These are phyloP conservation scores for Epichloe scottii DNA, from an alignment of 2,329 filamentous ascomycete species.

Conservation along the genomic window DNA sequence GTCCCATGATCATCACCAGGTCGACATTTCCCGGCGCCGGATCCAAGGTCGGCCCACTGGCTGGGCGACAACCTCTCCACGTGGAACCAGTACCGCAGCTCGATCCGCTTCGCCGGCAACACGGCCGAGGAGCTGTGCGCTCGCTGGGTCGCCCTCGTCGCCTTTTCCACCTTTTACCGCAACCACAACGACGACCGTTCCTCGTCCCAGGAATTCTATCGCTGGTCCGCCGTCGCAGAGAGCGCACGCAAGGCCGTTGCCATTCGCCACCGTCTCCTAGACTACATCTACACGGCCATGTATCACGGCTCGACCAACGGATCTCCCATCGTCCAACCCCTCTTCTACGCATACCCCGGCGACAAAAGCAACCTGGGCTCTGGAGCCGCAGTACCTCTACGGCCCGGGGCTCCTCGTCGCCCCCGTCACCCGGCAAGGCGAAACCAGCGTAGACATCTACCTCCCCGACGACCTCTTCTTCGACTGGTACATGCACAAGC, in stretches of 20 bases:
- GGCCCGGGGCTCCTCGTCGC: slow-evolving; percentile 35
- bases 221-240: slow-evolving; percentile 48
- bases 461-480: slow-evolving; percentile 38
- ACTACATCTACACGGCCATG: slow-evolving; percentile 68
- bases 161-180: slow-evolving; percentile 59
- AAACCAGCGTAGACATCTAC: slow-evolving; percentile 32
- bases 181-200: slow-evolving; percentile 46
- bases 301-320: slow-evolving; percentile 47
- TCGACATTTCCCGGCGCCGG: slow-evolving; percentile 71
- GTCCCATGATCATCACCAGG: slow-evolving; percentile 75
- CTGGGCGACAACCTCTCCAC: slow-evolving; percentile 62
- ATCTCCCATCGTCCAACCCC: slow-evolving; percentile 52
- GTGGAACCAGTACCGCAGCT: slow-evolving; percentile 64
- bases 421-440: slow-evolving; percentile 33
- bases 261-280: slow-evolving; percentile 65
- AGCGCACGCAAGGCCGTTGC: slow-evolving; percentile 57
- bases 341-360: slow-evolving; percentile 58
- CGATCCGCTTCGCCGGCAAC: slow-evolving; percentile 58
- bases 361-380: slow-evolving; percentile 31
- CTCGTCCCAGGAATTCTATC: slow-evolving; percentile 54
- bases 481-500: slow-evolving; percentile 36
- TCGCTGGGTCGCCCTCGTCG: slow-evolving; percentile 57
- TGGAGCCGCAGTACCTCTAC: slow-evolving; percentile 40
- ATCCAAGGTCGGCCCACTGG: slow-evolving; percentile 69
- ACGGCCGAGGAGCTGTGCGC: slow-evolving; percentile 52